Evolutionary conservation across 371 early-diverging fungal species (phyloP).

Genomic region (Haplosporangium sp.): DNA sequence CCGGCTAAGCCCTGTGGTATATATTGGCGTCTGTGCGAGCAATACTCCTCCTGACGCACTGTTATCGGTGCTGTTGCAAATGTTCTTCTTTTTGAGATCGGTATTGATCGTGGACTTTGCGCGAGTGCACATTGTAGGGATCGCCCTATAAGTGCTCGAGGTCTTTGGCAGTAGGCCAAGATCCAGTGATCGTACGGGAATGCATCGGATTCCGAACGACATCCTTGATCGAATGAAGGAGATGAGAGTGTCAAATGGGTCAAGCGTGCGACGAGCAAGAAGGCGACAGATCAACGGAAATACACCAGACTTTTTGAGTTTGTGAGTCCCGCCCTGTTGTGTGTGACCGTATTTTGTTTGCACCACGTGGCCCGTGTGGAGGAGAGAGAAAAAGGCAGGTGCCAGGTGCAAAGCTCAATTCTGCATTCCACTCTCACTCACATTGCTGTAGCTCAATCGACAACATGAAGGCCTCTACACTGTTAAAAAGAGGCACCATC

Average conservation of each 20-base stretch:
- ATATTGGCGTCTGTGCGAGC: conserved; percentile 29
- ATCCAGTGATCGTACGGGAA: conserved; percentile 22
- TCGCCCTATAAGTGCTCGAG: conserved; percentile 27
- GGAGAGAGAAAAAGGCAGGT: neutral
- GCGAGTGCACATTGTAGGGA: conserved; percentile 27
- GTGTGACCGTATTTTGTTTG: conserved; percentile 1
- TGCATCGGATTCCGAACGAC: conserved; percentile 15
- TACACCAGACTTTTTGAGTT: too few relatives aligned
- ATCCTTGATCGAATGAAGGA: conserved; percentile 5
- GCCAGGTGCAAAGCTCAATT: too few relatives aligned
- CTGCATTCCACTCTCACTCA: neutral
- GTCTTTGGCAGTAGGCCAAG: conserved; percentile 41
- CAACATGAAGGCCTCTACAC: conserved; percentile 19
- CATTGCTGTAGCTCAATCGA: neutral
- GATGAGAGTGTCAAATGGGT: too few relatives aligned
- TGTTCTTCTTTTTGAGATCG: conserved; percentile 17
- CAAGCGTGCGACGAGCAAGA: too few relatives aligned
- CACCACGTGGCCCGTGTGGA: conserved; percentile 14
- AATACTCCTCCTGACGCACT: neutral
- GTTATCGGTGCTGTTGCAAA: neutral
- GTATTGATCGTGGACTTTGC: conserved; percentile 23
- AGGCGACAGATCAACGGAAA: too few relatives aligned
- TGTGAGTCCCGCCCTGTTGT: too few relatives aligned
- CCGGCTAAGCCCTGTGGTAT: conserved; percentile 66
- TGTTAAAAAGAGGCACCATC: neutral